Percentiles rank a stretch among this genome's conserved stretches.
phyloP scores from a whole-genome alignment of 208 protist species.

The Borovskyia barvae region DNA sequence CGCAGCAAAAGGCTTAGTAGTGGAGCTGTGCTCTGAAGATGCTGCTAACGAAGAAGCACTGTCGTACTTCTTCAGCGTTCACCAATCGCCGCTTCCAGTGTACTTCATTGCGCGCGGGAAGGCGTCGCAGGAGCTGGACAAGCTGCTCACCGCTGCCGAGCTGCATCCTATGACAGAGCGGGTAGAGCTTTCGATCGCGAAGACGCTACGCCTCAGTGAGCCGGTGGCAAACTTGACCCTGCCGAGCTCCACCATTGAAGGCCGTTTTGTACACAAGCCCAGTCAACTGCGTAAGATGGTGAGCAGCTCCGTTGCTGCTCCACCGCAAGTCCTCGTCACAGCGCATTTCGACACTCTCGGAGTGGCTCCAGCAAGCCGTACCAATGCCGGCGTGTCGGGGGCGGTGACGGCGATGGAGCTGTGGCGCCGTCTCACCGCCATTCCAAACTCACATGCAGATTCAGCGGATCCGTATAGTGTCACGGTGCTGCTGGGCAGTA shows the following conservation, averaged over 20 bases:
- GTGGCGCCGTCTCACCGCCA: constrained; percentile 55
- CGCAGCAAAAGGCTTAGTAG: constrained; percentile 38
- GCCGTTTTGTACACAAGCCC: constrained; percentile 28
- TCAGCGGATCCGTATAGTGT: constrained; percentile 33
- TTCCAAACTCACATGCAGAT: constrained; percentile 7
- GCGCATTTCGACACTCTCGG: constrained; percentile 76
- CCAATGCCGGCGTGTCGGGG: constrained; percentile 48
- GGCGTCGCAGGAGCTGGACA: constrained; percentile 19
- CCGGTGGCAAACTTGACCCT: constrained; percentile 43
- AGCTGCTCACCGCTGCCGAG: constrained; percentile 8
- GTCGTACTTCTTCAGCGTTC: constrained; percentile 29
- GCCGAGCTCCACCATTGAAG: constrained; percentile 27
- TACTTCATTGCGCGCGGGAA: constrained; percentile 48
- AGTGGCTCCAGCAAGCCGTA: constrained; percentile 47
- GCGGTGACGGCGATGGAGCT: constrained; percentile 70
- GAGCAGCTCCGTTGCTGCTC: too few species aligned
- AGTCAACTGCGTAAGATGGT: constrained; percentile 23
- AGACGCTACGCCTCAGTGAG: constrained; percentile 16
- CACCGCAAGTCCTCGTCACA: constrained; percentile 57
- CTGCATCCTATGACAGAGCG: constrained; percentile 16
- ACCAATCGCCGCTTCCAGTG: constrained; percentile 32
- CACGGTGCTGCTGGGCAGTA: constrained; percentile 63
- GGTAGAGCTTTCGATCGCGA: constrained; percentile 54
- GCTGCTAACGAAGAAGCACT: constrained; percentile 49
- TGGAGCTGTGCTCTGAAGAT: constrained; percentile 50